Evolutionary conservation across 441 rosid species (phyloP), one percentile per base, ranked within the genome.

Genomic region (Daphne laureola): DNA sequence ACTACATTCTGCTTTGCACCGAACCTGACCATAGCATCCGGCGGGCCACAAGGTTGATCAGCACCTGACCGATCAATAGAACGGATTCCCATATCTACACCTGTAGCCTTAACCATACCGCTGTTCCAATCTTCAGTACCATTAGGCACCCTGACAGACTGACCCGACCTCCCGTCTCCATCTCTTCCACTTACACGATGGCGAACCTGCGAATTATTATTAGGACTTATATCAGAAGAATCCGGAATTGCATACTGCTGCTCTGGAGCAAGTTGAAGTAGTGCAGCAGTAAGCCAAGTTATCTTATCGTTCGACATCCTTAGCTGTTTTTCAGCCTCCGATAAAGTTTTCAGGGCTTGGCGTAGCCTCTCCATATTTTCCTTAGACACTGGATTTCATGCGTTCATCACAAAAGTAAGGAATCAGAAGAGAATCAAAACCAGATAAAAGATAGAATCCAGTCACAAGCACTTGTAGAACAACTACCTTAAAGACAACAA

Each of bases 181-280:
- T 66, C 73, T 58, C 75, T 77, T 68, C 73, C 79, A 51, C 64
- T 69, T 8, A 17, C 51, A 62, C 70, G 67, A 46, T 77, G 72
- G 18, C 31, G 35, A 44, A 72, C 69, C 36, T 73, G 26, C 26
- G 97, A 91, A 49, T 87, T 90, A 48, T 80, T 85, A 71, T 70
- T 78, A 43, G 86, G 69, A 70, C 96, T 86, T 56, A 86, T 71
- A 51, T 81, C 94, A 17, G 88, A 73, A 23, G 97, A 83, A 8
- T 94, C 75, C 47, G 86, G 98, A 53, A 87, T 71, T 68, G 81
- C 36, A 55, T 94, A 83, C 71, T 90, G 93, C 67, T 86, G 94
- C 71, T 94, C 96, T 35, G 99, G 97, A 70, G 99, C 96, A 53
- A 94, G 78, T 54, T 90, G 98, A 78, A 94, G 96, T 78, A 94